Evolutionary conservation across 331 rosid genomes (phyloP).

Genomic region (Malus hybrid): DNA sequence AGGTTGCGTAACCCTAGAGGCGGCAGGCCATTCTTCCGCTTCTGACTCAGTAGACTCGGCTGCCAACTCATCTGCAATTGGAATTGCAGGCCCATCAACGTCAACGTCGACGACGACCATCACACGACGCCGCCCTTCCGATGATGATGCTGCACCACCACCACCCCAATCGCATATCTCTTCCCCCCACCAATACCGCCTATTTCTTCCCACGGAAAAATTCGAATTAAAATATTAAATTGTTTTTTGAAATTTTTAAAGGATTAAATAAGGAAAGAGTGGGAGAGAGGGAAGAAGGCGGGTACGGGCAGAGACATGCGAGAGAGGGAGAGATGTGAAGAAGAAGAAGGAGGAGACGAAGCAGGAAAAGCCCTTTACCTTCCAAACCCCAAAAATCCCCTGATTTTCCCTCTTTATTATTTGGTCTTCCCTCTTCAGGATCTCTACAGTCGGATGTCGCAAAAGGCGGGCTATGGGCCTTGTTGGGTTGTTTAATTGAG

Average conservation of each 20-base stretch:
- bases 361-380: background rate
- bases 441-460: no score
- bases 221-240: background rate
- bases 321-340: background rate
- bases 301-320: background rate
- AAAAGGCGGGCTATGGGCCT: no score
- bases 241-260: background rate
- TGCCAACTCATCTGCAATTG: conserved; percentile 92
- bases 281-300: background rate
- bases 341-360: background rate
- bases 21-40: conserved; percentile 70
- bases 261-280: background rate
- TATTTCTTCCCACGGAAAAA: background rate
- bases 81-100: conserved; percentile 70
- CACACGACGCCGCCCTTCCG: conserved; percentile 29
- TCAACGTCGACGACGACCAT: conserved; percentile 36
- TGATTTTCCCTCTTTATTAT: background rate
- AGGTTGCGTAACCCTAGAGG: conserved; percentile 89
- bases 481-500: no score
- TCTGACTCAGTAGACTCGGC: conserved; percentile 78
- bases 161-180: conserved; percentile 75
- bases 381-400: conserved; percentile 6
- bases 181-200: background rate
- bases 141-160: conserved; percentile 31
- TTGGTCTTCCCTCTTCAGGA: no score